These are phyloP conservation scores for Ustilago xerochloae DNA, from an alignment of 1,284 basidiomycete genomes.

Conservation along the genomic window DNA sequence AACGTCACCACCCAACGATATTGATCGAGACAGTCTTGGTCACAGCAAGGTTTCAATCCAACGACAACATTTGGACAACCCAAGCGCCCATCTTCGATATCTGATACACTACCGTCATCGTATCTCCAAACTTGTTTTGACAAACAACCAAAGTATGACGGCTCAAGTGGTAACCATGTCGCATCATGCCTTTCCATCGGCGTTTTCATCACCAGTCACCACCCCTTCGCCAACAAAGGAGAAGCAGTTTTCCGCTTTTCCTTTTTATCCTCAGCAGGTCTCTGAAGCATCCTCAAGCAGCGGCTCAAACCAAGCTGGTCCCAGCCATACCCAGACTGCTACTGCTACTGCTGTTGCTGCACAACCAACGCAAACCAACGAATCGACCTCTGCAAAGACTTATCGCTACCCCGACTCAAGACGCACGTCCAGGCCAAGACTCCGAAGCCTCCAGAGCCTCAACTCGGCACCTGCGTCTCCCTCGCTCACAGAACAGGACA, in stretches of 20 bases:
- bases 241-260: slow-evolving; percentile 13
- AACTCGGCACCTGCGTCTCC: slow-evolving; percentile 44
- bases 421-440: slow-evolving; percentile 25
- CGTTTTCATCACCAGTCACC: slow-evolving; percentile 31
- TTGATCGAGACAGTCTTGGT: too few relatives aligned
- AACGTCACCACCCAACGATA: too few relatives aligned
- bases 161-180: slow-evolving; percentile 43
- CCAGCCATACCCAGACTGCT: slow-evolving; percentile 1
- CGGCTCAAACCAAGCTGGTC: slow-evolving; percentile 5
- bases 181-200: slow-evolving; percentile 37
- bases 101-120: neutral
- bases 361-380: neutral
- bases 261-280: slow-evolving; percentile 1
- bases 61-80: too few relatives aligned
- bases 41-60: too few relatives aligned
- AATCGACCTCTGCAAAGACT: slow-evolving; percentile 2
- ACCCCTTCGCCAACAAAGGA: slow-evolving; percentile 43
- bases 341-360: too few relatives aligned
- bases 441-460: slow-evolving; percentile 45
- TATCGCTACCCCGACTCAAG: slow-evolving; percentile 7
- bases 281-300: neutral
- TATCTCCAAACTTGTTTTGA: neutral
- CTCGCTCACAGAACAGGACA: slow-evolving; percentile 41
- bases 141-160: slow-evolving; percentile 20
- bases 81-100: too few relatives aligned